Evolutionary conservation across 1,284 basidiomycete species (phyloP).

Genomic region (Phylloporus sp.): DNA sequence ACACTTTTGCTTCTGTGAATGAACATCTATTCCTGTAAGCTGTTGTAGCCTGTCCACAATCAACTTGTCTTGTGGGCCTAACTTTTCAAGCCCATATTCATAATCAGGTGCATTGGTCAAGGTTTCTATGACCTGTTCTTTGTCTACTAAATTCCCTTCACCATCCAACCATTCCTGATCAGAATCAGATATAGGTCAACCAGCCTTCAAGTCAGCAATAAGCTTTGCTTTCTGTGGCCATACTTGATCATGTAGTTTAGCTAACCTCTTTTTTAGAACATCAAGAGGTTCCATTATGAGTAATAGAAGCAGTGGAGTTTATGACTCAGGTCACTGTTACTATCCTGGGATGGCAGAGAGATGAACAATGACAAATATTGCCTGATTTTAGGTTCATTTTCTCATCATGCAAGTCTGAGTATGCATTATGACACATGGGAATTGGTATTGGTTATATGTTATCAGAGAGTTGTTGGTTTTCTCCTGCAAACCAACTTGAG

Average conservation of each 20-base stretch:
- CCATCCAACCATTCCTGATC: conserved; percentile 22
- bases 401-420: no score
- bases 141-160: conserved; percentile 16
- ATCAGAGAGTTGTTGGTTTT: no score
- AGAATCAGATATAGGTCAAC: neutral
- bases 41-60: conserved; percentile 11
- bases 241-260: conserved; percentile 3
- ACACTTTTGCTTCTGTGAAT: conserved; percentile 9
- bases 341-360: no score
- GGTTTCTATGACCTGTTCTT: conserved; percentile 13
- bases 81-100: conserved; percentile 2
- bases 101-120: conserved; percentile 13
- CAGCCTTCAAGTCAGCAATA: conserved; percentile 1
- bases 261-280: conserved; percentile 15
- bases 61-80: conserved; percentile 8
- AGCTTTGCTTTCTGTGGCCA: conserved; percentile 2
- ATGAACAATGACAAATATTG: no score
- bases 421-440: no score
- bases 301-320: no score
- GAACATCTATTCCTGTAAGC: neutral
- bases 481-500: no score
- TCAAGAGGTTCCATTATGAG: no score
- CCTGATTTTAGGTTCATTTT: no score
- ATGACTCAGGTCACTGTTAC: no score
- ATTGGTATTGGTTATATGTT: no score